A percentile compares a stretch with the other conserved stretches of the same genome.
These are phyloP conservation scores for Heteromeles arbutifolia DNA, from an alignment of 306 rosid genomes.

Conservation along the genomic window DNA sequence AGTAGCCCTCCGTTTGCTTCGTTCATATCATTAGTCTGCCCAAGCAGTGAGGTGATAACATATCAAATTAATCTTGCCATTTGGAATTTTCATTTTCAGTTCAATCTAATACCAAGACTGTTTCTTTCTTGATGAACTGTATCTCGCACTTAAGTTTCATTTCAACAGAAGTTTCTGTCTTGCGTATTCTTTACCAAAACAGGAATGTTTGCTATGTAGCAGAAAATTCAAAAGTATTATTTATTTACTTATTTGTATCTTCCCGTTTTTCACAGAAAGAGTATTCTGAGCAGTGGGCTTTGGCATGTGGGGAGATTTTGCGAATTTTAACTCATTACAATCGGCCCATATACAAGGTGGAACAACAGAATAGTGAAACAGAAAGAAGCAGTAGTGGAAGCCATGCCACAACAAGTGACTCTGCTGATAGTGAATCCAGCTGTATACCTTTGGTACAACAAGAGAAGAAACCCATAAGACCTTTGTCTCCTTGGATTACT, in stretches of 20 bases:
- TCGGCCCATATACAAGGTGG: constrained; percentile 81
- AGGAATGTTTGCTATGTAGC: background rate
- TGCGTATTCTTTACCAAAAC: background rate
- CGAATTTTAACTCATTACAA: constrained; percentile 94
- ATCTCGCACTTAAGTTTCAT: background rate
- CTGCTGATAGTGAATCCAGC: constrained; percentile 45
- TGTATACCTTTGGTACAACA: constrained; percentile 41
- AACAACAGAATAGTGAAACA: constrained; percentile 47
- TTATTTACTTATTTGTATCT: constrained; percentile 9
- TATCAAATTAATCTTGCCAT: constrained; percentile 9
- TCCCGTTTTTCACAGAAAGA: constrained; percentile 49
- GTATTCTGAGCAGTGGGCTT: constrained; percentile 96
- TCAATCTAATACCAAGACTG: background rate
- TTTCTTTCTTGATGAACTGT: constrained; percentile 2
- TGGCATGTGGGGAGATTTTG: constrained; percentile 94
- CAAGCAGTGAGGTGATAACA: constrained; percentile 68
- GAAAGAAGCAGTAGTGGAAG: constrained; percentile 89
- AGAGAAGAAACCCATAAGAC: constrained; percentile 85
- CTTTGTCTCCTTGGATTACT: constrained; percentile 94
- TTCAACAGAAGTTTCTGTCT: background rate
- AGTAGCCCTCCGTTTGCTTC: constrained; percentile 81
- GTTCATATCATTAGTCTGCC: constrained; percentile 86
- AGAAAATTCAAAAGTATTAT: background rate
- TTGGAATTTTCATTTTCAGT: background rate
- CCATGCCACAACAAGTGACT: constrained; percentile 70